Evolutionary conservation across 2,329 filamentous ascomycete genomes (phyloP), one percentile per base, ranked within the genome.

Genomic region (Colletotrichum sidae): DNA sequence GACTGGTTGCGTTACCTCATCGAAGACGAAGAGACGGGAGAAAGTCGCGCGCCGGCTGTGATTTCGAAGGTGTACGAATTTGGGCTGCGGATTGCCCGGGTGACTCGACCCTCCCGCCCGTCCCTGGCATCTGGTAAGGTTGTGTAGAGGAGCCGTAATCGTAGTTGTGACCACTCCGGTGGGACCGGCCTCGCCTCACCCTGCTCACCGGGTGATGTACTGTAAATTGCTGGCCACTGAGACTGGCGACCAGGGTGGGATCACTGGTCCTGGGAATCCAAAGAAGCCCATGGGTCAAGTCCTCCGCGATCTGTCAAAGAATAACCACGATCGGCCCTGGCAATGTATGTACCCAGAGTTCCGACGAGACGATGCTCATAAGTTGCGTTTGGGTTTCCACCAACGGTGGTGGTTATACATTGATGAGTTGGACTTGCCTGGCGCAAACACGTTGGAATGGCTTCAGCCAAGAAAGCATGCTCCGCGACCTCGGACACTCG

Each of bases 211-310:
- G 58, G 51, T 41, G 51, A 56, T 53, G 62, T 25, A 25, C 4
- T 25, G 25, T 47, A n/a, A 56, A 56, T 52, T 52, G 41, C 39
- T 42, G 62, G 41, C 46, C 41, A 62, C n/a, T 46, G 52, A 62
- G 62, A 62, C 62, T 38, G 46, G 57, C 42, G 57, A 56, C 62
- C 39, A 33, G 52, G 61, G 61, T n/a, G 50, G 56, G 61, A 12
- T 42, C 44, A 25, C 25, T 25, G 25, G 25, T 55, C 15, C 38
- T 41, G 25, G 17, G 44, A 25, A 25, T 25, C 25, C 25, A 25
- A 25, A 56, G 45, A 64, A 54, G 50, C 35, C 42, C 15, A 50
- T 53, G 55, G 42, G 56, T 34, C 8, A 54, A 41, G 39, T 46
- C 46, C 58, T 60, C 52, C 46, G 17, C 51, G 46, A 56, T 56